These are phyloP conservation scores for Candida coquimbonensis DNA, from an alignment of 805 yeast genomes.

Conservation along the genomic window DNA sequence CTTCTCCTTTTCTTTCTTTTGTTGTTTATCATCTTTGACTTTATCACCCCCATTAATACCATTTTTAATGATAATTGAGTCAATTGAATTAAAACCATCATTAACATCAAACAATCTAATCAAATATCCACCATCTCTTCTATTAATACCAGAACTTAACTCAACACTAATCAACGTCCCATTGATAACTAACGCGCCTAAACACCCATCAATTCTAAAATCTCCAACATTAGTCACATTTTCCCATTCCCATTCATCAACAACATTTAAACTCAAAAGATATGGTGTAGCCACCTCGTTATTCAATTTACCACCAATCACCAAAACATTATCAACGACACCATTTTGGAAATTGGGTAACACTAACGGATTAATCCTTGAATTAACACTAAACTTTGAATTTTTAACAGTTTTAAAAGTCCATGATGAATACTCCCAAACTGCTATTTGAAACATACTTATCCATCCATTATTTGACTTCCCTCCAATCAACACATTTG, in stretches of 20 bases:
- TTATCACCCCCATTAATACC: no score
- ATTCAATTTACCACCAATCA: conserved; percentile 54
- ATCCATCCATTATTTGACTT: conserved; percentile 58
- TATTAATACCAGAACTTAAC: conserved; percentile 20
- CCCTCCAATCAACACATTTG: conserved; percentile 59
- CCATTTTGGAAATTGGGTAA: conserved; percentile 43
- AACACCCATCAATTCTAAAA: conserved; percentile 23
- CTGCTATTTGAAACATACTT: conserved; percentile 63
- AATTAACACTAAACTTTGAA: conserved; percentile 33
- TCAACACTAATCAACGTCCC: conserved; percentile 40
- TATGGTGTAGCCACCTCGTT: conserved; percentile 35
- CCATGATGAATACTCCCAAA: conserved; percentile 70
- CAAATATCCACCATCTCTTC: conserved; percentile 21
- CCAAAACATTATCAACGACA: conserved; percentile 31
- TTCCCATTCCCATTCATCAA: conserved; percentile 19
- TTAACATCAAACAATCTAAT: conserved; percentile 36
- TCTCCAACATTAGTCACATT: conserved; percentile 19
- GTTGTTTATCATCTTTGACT: neutral
- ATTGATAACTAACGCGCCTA: conserved; percentile 48
- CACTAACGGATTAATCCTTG: conserved; percentile 46
- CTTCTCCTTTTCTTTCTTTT: neutral
- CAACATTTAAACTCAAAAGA: conserved; percentile 16
- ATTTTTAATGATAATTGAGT: neutral
- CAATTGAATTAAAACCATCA: conserved; percentile 28
- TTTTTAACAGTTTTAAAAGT: conserved; percentile 38